Percentiles rank a stretch among this genome's conserved stretches.
phyloP scores from a whole-genome alignment of 176 grass and related monocot genomes.

The Ensete ventricosum region DNA sequence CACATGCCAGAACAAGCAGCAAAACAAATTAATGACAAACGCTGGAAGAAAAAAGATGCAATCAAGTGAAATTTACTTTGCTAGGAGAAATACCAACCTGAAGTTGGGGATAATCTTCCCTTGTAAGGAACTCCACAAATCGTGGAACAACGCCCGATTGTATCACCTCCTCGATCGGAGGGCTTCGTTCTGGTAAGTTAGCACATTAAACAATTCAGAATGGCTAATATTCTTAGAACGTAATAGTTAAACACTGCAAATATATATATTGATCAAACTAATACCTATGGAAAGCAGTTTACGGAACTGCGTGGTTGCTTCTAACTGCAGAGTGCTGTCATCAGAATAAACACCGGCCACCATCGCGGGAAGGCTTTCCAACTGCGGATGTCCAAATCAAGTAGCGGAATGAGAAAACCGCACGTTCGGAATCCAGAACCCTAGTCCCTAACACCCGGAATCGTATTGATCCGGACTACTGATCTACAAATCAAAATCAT shows the following conservation, averaged over 20 bases:
- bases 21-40: neutral
- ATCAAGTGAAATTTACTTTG: neutral
- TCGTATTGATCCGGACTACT: neutral
- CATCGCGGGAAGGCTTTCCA: constrained; percentile 93
- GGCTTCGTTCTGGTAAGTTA: constrained; percentile 47
- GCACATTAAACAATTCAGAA: neutral
- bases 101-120: constrained; percentile 87
- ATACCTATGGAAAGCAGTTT: constrained; percentile 91
- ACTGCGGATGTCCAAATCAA: constrained; percentile 35
- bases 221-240: neutral
- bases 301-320: constrained; percentile 83
- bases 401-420: neutral
- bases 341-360: constrained; percentile 71
- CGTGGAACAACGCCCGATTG: constrained; percentile 70
- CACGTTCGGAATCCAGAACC: neutral
- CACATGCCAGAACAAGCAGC: neutral
- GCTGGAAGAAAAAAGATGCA: neutral
- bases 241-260: neutral
- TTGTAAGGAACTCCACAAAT: constrained; percentile 74
- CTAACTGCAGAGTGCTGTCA: constrained; percentile 64
- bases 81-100: constrained; percentile 35
- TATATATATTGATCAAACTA: neutral
- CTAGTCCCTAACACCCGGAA: neutral
- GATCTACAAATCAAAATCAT: neutral
- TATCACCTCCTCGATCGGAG: constrained; percentile 90